Evolutionary conservation across 2,329 filamentous ascomycete genomes (phyloP), one percentile per base, ranked within the genome.

Genomic region (Fusarium protoensiforme): DNA sequence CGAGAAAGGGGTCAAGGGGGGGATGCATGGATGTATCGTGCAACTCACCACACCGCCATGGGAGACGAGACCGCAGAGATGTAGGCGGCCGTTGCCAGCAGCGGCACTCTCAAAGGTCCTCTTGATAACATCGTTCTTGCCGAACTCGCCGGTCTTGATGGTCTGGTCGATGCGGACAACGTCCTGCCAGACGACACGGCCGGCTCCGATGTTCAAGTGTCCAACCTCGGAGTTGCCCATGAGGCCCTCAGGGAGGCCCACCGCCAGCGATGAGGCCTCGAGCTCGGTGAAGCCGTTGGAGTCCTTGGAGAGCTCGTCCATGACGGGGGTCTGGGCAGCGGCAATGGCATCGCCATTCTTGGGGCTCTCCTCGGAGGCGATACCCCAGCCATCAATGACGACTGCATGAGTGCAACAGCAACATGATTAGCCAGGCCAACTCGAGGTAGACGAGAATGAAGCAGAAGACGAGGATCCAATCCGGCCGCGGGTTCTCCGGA

Each of bases 181-280:
- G 83, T 96, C 96, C 84, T 99, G 96, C 96, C 96, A 99, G 79
- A 99, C 96, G 70, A 99, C 96, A 80, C 96, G 91, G 67, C 96
- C 96, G 68, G 96, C 96, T 79, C 96, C 96, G 83, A 99, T 98
- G 89, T 99, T 99, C 87, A 99, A 85, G 85, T 99, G 96, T 71
- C 96, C 96, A 83, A 99, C 96, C 85, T 99, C 96, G 78, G 94
- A 97, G 88, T 99, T 99, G 75, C 96, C 96, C 96, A 99, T 99
- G 76, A 99, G 88, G 68, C 96, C 96, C 82, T 99, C 95, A 22
- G 96, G 96, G 61, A 99, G 90, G 75, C 96, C 96, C 75, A 99
- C 96, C 53, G 96, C 96, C 69, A 98, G 90, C 48, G 96, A 98
- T 3, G 96, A 98, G 67, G 96, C 96, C 78, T 99, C 96, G 71